Conservation (phyloP, 495 filamentous ascomycete genomes). For the Barbatosphaeria neglecta region DNA sequence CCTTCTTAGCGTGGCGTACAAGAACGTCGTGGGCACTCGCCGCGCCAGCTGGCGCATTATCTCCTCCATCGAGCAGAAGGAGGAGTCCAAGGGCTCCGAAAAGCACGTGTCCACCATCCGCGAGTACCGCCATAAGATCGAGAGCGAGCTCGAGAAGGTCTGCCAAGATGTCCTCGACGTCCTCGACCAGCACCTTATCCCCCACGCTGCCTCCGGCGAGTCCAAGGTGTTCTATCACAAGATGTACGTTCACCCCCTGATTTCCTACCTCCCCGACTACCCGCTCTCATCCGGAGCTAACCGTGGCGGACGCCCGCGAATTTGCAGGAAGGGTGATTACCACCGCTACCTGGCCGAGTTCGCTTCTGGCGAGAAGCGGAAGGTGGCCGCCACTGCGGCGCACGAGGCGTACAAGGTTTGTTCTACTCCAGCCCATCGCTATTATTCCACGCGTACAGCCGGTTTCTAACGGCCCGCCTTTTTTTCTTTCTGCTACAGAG, state of each 20-base stretch:
- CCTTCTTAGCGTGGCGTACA: constrained; percentile 97
- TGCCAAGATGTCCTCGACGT: constrained; percentile 98
- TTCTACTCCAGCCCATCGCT: background rate
- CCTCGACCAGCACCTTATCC: constrained; percentile 88
- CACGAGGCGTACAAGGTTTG: constrained; percentile 97
- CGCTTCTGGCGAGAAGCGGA: constrained; percentile 97
- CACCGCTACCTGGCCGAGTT: constrained; percentile 99
- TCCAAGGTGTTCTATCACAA: constrained; percentile 99
- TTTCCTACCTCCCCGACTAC: constrained; percentile 1
- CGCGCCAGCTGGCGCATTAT: constrained; percentile 99
- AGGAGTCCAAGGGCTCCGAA: constrained; percentile 97
- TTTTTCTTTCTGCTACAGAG: constrained; percentile 59
- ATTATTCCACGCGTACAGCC: background rate
- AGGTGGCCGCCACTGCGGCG: constrained; percentile 87
- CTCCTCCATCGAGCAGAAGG: constrained; percentile 99
- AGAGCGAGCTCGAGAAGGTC: constrained; percentile 93
- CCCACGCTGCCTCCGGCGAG: constrained; percentile 95
- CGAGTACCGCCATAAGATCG: constrained; percentile 98
- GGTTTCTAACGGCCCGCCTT: constrained; percentile 2
- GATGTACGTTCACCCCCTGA: constrained; percentile 93
- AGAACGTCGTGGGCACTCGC: constrained; percentile 98
- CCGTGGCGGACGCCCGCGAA: background rate
- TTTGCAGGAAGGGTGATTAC: constrained; percentile 94
- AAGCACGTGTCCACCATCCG: constrained; percentile 94
- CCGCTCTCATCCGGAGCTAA: background rate